Evolutionary conservation across 495 filamentous ascomycete species (phyloP).

Genomic region (Talaromyces ruber): DNA sequence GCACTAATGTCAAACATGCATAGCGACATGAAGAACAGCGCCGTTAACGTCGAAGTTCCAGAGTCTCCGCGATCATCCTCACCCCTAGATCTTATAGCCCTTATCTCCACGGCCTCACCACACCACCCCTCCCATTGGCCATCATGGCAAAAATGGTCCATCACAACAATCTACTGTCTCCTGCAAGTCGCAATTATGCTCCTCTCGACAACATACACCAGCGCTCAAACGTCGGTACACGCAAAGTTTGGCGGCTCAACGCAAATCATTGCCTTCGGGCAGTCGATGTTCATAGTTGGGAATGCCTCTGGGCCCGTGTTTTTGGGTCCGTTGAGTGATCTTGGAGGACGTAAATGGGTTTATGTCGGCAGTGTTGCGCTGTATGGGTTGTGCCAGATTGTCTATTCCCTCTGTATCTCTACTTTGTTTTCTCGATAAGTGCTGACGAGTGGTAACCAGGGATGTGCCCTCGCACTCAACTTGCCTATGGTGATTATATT

Average conservation of each 20-base stretch:
- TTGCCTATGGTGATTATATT: constrained; percentile 31
- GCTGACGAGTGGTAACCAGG: constrained; percentile 8
- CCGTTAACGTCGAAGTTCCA: background rate
- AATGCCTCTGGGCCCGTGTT: constrained; percentile 19
- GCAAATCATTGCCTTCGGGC: constrained; percentile 17
- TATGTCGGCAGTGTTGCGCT: constrained; percentile 21
- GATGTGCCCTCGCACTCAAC: constrained; percentile 21
- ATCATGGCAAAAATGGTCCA: constrained; percentile 20
- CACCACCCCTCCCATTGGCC: constrained; percentile 28
- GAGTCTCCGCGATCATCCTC: background rate
- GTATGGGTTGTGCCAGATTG: constrained; percentile 25
- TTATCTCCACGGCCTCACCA: constrained; percentile 4
- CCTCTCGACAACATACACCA: constrained; percentile 23
- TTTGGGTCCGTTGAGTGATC: constrained; percentile 21
- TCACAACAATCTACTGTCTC: constrained; percentile 20
- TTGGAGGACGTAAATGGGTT: constrained; percentile 30
- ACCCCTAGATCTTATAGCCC: background rate
- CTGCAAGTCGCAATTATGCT: constrained; percentile 23
- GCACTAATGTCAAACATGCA: background rate
- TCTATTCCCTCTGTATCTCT: background rate
- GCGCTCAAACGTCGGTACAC: constrained; percentile 20
- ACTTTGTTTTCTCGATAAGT: background rate
- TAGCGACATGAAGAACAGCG: background rate
- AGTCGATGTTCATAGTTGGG: constrained; percentile 19
- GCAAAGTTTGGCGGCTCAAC: constrained; percentile 21